Percentiles rank a stretch among this genome's conserved stretches.
These are phyloP conservation scores for Populus trichocarpa DNA, from an alignment of 441 rosid genomes.

Conservation along the genomic window DNA sequence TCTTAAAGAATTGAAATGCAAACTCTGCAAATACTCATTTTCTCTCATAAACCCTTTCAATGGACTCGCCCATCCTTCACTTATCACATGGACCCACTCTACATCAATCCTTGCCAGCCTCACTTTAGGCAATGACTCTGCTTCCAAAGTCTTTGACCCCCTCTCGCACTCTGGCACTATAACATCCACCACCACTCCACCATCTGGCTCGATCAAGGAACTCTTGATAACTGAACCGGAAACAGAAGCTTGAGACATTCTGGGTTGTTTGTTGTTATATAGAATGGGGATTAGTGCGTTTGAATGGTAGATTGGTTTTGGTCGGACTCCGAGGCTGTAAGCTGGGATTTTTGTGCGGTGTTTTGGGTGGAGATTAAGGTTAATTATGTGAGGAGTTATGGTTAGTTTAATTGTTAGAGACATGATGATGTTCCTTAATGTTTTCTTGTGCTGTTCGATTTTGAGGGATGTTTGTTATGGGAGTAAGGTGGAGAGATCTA, in stretches of 20 bases:
- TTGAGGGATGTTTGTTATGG: not conserved
- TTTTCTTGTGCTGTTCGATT: not conserved
- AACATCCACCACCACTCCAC: constrained; percentile 70
- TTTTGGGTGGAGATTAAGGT: constrained; percentile 10
- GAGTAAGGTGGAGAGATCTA: constrained; percentile 23
- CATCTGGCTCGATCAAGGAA: constrained; percentile 93
- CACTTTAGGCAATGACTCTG: constrained; percentile 63
- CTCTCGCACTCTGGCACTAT: constrained; percentile 57
- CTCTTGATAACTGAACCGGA: constrained; percentile 33
- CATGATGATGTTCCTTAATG: constrained; percentile 28
- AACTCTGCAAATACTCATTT: constrained; percentile 74
- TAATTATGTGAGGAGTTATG: constrained; percentile 20
- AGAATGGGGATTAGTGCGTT: constrained; percentile 30
- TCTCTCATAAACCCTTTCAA: constrained; percentile 93
- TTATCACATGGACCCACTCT: constrained; percentile 95
- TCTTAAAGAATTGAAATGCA: constrained; percentile 77
- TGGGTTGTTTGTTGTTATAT: constrained; percentile 8
- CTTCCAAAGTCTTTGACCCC: constrained; percentile 46
- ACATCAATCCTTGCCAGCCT: constrained; percentile 64
- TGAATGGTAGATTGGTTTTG: constrained; percentile 35
- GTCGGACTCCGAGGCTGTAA: constrained; percentile 20
- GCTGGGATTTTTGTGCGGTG: constrained; percentile 15
- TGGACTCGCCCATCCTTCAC: constrained; percentile 98
- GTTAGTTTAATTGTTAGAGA: constrained; percentile 48
- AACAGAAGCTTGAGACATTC: constrained; percentile 28